Evolutionary conservation across 2,329 filamentous ascomycete genomes (phyloP), one percentile per base, ranked within the genome.

Genomic region (Anisogramma anomala): DNA sequence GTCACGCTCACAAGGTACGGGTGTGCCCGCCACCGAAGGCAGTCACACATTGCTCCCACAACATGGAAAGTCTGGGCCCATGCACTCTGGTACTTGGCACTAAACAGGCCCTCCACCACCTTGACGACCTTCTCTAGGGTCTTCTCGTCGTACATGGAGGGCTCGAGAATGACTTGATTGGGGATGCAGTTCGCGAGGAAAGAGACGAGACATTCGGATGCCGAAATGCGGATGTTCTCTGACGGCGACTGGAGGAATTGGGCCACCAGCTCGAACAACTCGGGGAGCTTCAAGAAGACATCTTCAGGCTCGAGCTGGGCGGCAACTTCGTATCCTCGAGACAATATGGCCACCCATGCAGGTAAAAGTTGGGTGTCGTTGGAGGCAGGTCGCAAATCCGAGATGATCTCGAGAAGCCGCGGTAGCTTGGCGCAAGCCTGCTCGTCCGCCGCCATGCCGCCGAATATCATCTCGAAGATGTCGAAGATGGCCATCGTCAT

Each of bases 401-500:
- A 80, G 51, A 98, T 94, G 39, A 91, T 87, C 49, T 94, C 87
- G 53, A 96, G 73, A 10, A 98, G 72, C 42, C 84, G 77, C 3
- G 88, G 87, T 10, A 98, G 71, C 63, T 96, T 98, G 1, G 85
- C 76, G 3, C 87, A 93, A 0, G 88, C 84, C 36, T 88, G 72
- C 50, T 94, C 86, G 50, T 88, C 82, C 13, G 79, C 75, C n/a
- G 69, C 76, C 82, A 98, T 88, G 6, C 87, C 83, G 52, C 83
- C 82, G 50, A 98, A 96, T 33, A 96, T 94, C 59, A 94, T 82
- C 60, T 98, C 91, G 54, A 98, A 98, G 3, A 96, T 89, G 50
- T 95, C 89, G 53, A 98, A 95, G 0, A 88, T 84, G 9, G 85
- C 82, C 81, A 96, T 93, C 23, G 88, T 94, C 68, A 98, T 80